Base-by-base conservation (phyloP, 2,329 filamentous ascomycete species). In the Sclerotinia glacialis region DNA sequence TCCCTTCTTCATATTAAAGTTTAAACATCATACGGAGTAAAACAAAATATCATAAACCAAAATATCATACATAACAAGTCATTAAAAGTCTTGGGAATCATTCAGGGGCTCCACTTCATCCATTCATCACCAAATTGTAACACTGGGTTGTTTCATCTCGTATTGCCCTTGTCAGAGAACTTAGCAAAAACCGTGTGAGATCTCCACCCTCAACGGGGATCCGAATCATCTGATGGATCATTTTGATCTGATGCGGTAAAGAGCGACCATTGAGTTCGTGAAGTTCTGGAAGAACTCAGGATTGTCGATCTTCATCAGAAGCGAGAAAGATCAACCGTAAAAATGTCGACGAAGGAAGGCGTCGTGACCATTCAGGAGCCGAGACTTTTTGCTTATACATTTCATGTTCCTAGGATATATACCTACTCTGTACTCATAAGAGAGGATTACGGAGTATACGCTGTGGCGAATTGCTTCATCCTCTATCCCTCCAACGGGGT, bases 131-230 rank as follows among this genome's bases (percentile, higher is more conserved):
- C 40, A 55, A 55, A 23, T 6, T 18, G 34, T 28, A 56, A 56
- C 55, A 26, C 44, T 31, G 26, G 26, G 3, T 23, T 14, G 55
- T 59, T 59, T 59, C 55, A 59, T 59, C 55, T 59, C 55, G 55
- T 59, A 59, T 54, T 23, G 28, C 40, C 40, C 55, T n/a, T n/a
- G 40, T 59, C 0, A 5, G 55, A 46, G 55, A 59, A 44, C 23
- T 5, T 21, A 5, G 11, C 37, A 5, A 44, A 58, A 44, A 26
- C 23, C 23, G 18, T 11, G 6, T 44, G 6, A 0, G 37, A 46
- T 58, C 37, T 44, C 55, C 55, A 14, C 16, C 37, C n/a, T 12
- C 52, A 34, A 54, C 18, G 31, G 52, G 21, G n/a, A n/a, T n/a
- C n/a, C n/a, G n/a, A n/a, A n/a, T n/a, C n/a, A n/a, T 21, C 28